Evolutionary conservation across 495 filamentous ascomycete genomes (phyloP).

Genomic region (Neurospora tetraspora): DNA sequence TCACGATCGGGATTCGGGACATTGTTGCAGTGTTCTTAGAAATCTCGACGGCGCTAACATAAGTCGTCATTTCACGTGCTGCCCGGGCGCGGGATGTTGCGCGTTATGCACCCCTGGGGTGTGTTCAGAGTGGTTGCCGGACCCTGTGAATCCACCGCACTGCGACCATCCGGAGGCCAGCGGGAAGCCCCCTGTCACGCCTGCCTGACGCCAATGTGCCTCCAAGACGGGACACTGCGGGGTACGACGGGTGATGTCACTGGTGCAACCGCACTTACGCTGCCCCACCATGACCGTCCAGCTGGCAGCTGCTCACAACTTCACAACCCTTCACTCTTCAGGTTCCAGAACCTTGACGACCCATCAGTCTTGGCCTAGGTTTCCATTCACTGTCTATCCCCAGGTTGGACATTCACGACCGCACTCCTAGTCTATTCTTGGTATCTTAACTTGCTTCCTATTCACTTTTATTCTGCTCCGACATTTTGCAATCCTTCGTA

Average conservation of each 20-base stretch:
- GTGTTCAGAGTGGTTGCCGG: not conserved
- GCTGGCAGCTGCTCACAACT: not conserved
- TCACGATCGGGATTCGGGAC: not conserved
- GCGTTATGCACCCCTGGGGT: not conserved
- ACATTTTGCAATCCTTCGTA: not conserved
- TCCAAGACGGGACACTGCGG: not conserved
- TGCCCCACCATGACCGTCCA: not conserved
- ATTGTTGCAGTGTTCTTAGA: not conserved
- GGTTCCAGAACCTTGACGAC: not conserved
- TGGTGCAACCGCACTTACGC: not conserved
- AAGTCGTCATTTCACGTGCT: conserved; percentile 27
- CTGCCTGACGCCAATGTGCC: not conserved
- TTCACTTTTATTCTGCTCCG: not conserved
- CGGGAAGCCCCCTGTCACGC: not conserved
- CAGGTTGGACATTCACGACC: not conserved
- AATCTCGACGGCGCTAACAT: not conserved
- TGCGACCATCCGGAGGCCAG: not conserved
- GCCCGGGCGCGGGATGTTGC: not conserved
- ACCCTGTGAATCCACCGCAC: not conserved
- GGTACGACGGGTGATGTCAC: not conserved
- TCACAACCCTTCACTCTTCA: not conserved
- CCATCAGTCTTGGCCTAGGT: not conserved
- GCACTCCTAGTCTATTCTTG: not conserved
- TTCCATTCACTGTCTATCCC: not conserved
- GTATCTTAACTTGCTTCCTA: not conserved